A percentile compares a stretch with the other conserved stretches of the same genome.
These are phyloP conservation scores for Neofusicoccum sp. DNA, from an alignment of 2,329 filamentous ascomycete genomes.

Conservation along the genomic window DNA sequence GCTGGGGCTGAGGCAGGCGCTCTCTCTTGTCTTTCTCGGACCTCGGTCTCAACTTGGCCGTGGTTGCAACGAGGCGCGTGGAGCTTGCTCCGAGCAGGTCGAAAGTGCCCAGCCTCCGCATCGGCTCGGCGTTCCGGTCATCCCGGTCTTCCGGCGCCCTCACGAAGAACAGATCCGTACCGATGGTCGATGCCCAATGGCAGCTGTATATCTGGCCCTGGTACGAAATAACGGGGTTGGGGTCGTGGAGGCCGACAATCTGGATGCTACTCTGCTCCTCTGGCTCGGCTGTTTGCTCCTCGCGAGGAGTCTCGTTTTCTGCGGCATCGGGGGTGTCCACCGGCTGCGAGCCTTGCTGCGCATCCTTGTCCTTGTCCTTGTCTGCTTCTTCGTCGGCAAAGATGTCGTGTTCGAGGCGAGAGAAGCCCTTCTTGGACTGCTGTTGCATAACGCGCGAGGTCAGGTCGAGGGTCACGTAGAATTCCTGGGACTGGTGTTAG, in stretches of 20 bases:
- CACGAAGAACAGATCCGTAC: conserved; percentile 77
- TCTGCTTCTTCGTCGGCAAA: conserved; percentile 1
- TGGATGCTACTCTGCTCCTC: conserved; percentile 54
- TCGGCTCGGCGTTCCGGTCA: conserved; percentile 38
- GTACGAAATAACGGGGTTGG: conserved; percentile 76
- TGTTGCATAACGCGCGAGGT: conserved; percentile 37
- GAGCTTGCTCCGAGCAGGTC: conserved; percentile 71
- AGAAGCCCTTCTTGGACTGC: conserved; percentile 11
- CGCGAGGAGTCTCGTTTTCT: conserved; percentile 3
- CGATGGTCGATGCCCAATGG: conserved; percentile 77
- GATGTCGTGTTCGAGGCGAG: conserved; percentile 9
- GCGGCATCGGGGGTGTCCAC: background rate
- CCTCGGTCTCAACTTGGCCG: conserved; percentile 55
- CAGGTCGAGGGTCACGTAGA: conserved; percentile 61
- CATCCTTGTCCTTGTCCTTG: background rate
- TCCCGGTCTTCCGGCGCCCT: conserved; percentile 22
- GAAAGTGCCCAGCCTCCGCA: conserved; percentile 54
- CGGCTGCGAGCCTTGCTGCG: background rate
- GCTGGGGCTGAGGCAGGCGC: conserved; percentile 81
- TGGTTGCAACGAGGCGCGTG: conserved; percentile 66
- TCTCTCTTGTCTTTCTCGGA: conserved; percentile 20
- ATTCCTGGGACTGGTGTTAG: conserved; percentile 41
- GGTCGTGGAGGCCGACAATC: conserved; percentile 76
- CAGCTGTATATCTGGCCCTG: conserved; percentile 75
- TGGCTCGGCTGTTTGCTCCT: background rate